phyloP scores from a whole-genome alignment of 805 yeast species.

The Candida qinlingensis region DNA sequence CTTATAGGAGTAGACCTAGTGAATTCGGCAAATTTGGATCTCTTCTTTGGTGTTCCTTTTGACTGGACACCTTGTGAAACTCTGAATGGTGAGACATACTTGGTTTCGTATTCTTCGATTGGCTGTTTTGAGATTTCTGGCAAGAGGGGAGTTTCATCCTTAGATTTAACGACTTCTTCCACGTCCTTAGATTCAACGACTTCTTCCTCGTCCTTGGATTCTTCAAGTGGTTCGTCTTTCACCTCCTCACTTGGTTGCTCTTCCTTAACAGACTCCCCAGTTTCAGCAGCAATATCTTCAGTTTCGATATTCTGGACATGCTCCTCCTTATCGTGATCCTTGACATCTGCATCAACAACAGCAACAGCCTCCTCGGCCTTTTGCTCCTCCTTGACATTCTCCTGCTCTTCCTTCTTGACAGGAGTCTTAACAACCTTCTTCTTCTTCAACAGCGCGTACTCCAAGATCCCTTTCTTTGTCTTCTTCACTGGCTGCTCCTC shows the following conservation, averaged over 20 bases:
- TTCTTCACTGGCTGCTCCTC: background rate
- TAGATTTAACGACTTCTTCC: background rate
- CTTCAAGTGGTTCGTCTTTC: too few species aligned
- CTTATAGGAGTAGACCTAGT: background rate
- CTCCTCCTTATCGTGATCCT: background rate
- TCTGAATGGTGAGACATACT: slow-evolving; percentile 14
- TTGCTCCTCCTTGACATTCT: background rate
- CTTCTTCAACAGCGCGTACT: slow-evolving; percentile 5
- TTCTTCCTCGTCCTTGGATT: background rate
- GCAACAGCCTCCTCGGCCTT: background rate
- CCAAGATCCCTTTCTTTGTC: slow-evolving; percentile 8
- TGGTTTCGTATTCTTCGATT: slow-evolving; percentile 2
- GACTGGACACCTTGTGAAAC: background rate
- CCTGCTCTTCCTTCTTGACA: background rate
- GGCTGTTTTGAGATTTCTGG: background rate
- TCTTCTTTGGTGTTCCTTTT: background rate
- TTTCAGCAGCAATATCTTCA: background rate
- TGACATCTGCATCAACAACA: background rate
- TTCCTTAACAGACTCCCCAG: background rate
- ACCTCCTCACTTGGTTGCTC: too few species aligned
- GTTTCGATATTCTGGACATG: background rate
- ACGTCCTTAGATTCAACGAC: background rate
- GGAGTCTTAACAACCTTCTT: slow-evolving; percentile 2
- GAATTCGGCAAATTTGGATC: background rate
- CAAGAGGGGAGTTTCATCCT: background rate